Percentiles rank a stretch among this genome's conserved stretches.
Conservation (phyloP, 2,329 filamentous ascomycete genomes). For the Monosporascus cannonballus region DNA sequence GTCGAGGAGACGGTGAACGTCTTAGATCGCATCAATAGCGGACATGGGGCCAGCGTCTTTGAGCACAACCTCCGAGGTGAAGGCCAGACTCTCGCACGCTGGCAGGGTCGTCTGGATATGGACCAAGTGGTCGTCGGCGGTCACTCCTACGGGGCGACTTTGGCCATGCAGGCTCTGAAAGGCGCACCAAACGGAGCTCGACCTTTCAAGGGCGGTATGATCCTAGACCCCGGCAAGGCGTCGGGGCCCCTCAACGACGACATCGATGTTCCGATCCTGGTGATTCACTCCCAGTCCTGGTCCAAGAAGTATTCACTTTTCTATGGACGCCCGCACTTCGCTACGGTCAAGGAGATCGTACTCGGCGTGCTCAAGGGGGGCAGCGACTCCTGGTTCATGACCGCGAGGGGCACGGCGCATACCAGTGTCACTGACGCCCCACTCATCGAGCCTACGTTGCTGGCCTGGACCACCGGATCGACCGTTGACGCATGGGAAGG, state of each 20-base stretch:
- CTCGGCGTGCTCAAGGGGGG: conserved; percentile 36
- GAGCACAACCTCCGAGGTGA: conserved; percentile 40
- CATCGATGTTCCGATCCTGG: conserved; percentile 50
- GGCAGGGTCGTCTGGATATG: conserved; percentile 48
- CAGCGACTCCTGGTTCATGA: conserved; percentile 47
- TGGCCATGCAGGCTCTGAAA: conserved; percentile 54
- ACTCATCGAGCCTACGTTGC: conserved; percentile 53
- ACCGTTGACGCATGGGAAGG: conserved; percentile 51
- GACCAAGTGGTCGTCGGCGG: conserved; percentile 51
- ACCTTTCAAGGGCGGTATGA: conserved; percentile 50
- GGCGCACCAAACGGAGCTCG: conserved; percentile 34
- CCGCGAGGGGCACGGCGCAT: conserved; percentile 49
- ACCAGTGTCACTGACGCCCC: conserved; percentile 62
- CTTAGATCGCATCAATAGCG: conserved; percentile 33
- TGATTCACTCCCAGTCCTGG: conserved; percentile 62
- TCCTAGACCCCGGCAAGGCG: conserved; percentile 60
- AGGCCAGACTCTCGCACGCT: conserved; percentile 40
- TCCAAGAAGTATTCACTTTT: conserved; percentile 50
- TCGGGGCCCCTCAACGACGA: conserved; percentile 56
- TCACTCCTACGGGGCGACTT: conserved; percentile 62
- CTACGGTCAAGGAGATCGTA: conserved; percentile 53
- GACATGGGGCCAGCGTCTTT: conserved; percentile 29
- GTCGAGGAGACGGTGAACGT: conserved; percentile 39
- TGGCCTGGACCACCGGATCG: conserved; percentile 56
- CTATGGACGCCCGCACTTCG: conserved; percentile 59